Percentiles rank a stretch among this genome's conserved stretches.
These are phyloP conservation scores for Aspergillus neoniger DNA, from an alignment of 2,329 filamentous ascomycete genomes.

Conservation along the genomic window DNA sequence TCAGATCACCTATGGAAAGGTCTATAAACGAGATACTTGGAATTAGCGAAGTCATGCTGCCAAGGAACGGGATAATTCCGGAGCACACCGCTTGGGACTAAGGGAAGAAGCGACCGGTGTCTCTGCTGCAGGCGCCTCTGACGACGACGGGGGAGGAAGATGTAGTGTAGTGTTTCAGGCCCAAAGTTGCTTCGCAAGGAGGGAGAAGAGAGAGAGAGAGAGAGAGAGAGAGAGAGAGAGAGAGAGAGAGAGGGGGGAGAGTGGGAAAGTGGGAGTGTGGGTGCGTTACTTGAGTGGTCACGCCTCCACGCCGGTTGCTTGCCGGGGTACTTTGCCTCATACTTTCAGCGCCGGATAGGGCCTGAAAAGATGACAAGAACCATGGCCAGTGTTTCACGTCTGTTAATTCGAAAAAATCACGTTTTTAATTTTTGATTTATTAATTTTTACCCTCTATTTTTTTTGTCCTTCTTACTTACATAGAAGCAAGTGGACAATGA, in stretches of 20 bases:
- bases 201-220: neutral
- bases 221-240: neutral
- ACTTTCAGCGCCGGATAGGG: neutral
- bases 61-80: neutral
- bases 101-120: neutral
- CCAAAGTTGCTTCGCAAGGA: neutral
- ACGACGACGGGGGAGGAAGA: neutral
- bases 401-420: neutral
- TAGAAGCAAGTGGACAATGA: neutral
- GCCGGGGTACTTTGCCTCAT: neutral
- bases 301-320: neutral
- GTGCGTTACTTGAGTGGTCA: neutral
- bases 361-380: neutral
- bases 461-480: neutral
- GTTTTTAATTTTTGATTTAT: too few relatives aligned
- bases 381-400: neutral
- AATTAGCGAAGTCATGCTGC: neutral
- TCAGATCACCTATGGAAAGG: neutral
- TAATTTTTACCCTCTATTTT: too few relatives aligned
- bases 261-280: neutral
- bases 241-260: neutral
- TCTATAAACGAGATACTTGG: neutral
- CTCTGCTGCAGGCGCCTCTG: conserved; percentile 7
- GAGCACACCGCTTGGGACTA: neutral
- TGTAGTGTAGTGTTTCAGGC: conserved; percentile 3